Evolutionary conservation across 306 rosid genomes (phyloP).

Genomic region (Cucurbita ficifolia): DNA sequence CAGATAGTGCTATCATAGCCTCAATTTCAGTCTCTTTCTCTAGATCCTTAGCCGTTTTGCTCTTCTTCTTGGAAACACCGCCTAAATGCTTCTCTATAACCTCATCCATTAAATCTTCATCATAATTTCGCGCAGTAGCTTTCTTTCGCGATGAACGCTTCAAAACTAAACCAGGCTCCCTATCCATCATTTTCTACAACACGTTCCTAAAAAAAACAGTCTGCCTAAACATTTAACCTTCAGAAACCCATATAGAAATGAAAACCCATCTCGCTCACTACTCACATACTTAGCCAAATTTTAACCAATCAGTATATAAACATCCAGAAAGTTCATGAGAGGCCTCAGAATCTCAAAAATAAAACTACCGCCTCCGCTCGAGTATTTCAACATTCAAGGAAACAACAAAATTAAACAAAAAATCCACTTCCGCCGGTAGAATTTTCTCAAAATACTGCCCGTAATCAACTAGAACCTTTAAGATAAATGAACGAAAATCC

Average conservation of each 20-base stretch:
- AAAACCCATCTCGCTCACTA: not conserved
- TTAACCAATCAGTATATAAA: not conserved
- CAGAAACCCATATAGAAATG: not conserved
- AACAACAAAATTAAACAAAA: not conserved
- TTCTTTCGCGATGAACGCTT: slow-evolving; percentile 64
- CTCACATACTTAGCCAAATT: not conserved
- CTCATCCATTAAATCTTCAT: slow-evolving; percentile 75
- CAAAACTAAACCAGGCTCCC: slow-evolving; percentile 25
- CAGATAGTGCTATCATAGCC: slow-evolving; percentile 83
- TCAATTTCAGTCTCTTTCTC: slow-evolving; percentile 84
- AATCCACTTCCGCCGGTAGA: not conserved
- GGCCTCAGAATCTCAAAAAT: not conserved
- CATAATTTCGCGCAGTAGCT: slow-evolving; percentile 35
- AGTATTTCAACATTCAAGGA: not conserved
- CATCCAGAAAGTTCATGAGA: not conserved
- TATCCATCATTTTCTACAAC: slow-evolving; percentile 30
- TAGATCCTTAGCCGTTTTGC: slow-evolving; percentile 38
- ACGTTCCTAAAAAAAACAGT: not conserved
- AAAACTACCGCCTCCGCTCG: not conserved
- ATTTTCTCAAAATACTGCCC: not conserved
- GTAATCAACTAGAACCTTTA: not conserved
- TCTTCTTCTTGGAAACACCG: slow-evolving; percentile 43
- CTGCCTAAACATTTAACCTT: not conserved
- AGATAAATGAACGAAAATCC: not conserved
- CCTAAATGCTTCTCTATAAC: slow-evolving; percentile 58